Evolutionary conservation across 371 early-diverging fungal genomes (phyloP).

Genomic region (Mucor piriformis): DNA sequence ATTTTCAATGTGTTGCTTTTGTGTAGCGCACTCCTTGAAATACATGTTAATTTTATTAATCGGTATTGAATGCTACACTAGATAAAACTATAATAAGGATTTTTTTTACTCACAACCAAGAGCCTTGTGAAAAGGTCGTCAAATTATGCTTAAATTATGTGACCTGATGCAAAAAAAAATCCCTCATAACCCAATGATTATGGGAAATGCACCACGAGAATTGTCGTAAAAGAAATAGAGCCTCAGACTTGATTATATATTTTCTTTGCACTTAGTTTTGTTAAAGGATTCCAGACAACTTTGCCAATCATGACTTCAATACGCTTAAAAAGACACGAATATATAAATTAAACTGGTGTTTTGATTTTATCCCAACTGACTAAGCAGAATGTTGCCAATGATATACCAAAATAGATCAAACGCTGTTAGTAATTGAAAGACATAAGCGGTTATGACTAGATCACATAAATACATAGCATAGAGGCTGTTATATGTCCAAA

Average conservation of each 20-base stretch:
- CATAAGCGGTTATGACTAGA: constrained; percentile 6
- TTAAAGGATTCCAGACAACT: constrained; percentile 74
- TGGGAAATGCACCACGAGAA: constrained; percentile 63
- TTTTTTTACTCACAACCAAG: no score
- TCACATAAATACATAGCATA: constrained; percentile 8
- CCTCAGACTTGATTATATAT: not conserved
- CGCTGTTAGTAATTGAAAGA: constrained; percentile 10
- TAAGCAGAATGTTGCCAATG: constrained; percentile 1
- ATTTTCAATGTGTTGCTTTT: no score
- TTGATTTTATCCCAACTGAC: constrained; percentile 45
- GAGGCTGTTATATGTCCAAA: constrained; percentile 13
- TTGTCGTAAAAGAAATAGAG: constrained; percentile 57
- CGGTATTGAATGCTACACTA: no score
- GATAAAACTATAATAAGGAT: no score
- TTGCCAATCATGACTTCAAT: constrained; percentile 66
- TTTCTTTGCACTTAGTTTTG: constrained; percentile 73
- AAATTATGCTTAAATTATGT: no score
- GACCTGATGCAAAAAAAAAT: no score
- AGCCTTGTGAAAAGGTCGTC: no score
- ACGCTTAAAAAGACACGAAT: constrained; percentile 80
- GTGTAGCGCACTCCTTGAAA: no score
- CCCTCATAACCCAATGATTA: no score
- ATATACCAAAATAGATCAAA: constrained; percentile 16
- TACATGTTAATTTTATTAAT: no score
- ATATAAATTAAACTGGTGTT: constrained; percentile 58